phyloP scores from a whole-genome alignment of 176 grass and related monocot genomes.

The Pharus latifolius region DNA sequence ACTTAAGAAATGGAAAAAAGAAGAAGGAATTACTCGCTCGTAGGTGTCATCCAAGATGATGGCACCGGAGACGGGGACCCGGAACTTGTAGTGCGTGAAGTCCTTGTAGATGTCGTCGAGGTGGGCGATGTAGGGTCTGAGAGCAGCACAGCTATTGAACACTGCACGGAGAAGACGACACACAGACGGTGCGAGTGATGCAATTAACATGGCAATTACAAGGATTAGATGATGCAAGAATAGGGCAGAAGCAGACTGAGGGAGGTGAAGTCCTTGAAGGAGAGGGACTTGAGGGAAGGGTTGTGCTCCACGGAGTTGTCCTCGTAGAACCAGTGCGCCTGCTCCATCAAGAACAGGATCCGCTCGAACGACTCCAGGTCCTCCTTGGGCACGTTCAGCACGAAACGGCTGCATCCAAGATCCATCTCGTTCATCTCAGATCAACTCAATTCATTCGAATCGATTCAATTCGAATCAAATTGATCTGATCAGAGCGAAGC shows the following conservation, averaged over 20 bases:
- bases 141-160: constrained; percentile 85
- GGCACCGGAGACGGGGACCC: constrained; percentile 74
- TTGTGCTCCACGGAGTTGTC: constrained; percentile 95
- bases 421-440: no score
- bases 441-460: neutral
- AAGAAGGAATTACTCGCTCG: constrained; percentile 45
- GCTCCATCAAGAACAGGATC: constrained; percentile 93
- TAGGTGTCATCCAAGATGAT: constrained; percentile 90
- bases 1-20: neutral
- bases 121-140: constrained; percentile 86
- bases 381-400: constrained; percentile 93
- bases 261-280: constrained; percentile 90
- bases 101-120: constrained; percentile 94
- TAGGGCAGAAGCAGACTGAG: constrained; percentile 36
- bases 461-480: neutral
- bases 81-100: constrained; percentile 90
- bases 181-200: neutral
- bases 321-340: constrained; percentile 98
- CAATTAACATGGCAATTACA: neutral
- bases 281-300: constrained; percentile 84
- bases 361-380: constrained; percentile 94
- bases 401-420: constrained; percentile 63
- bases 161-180: constrained; percentile 20
- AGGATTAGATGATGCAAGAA: neutral
- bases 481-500: constrained; percentile 12